phyloP scores from a whole-genome alignment of 176 grass and related monocot species.

The Musa schizocarpa region DNA sequence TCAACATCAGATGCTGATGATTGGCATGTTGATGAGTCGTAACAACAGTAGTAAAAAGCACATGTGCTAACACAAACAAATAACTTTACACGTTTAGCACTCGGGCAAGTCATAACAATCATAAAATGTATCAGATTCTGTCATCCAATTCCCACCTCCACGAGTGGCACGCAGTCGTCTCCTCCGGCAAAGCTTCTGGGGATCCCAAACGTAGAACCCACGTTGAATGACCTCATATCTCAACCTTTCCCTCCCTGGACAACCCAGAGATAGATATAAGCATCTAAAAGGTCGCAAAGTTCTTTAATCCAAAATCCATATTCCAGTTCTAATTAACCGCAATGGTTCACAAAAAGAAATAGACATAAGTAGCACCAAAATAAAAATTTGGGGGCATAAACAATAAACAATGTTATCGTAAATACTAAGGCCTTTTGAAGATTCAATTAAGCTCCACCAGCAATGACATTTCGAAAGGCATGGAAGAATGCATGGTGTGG shows the following conservation, averaged over 20 bases:
- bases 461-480: too few relatives aligned
- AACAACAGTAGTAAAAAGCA: neutral
- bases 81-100: conserved; percentile 6
- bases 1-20: neutral
- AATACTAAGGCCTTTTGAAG: too few relatives aligned
- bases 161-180: neutral
- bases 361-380: neutral
- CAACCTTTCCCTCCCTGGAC: neutral
- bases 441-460: too few relatives aligned
- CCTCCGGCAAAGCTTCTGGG: neutral
- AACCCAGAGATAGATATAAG: neutral
- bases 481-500: too few relatives aligned
- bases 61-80: neutral
- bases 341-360: neutral
- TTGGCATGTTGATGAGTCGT: neutral
- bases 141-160: neutral
- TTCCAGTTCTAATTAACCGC: neutral
- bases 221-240: neutral
- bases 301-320: neutral
- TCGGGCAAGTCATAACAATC: neutral
- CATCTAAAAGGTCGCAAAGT: neutral
- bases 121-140: neutral
- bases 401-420: too few relatives aligned
- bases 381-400: neutral
- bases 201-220: neutral